Base-by-base conservation (phyloP, 805 yeast species). In the Jamesozyma lodderae region DNA sequence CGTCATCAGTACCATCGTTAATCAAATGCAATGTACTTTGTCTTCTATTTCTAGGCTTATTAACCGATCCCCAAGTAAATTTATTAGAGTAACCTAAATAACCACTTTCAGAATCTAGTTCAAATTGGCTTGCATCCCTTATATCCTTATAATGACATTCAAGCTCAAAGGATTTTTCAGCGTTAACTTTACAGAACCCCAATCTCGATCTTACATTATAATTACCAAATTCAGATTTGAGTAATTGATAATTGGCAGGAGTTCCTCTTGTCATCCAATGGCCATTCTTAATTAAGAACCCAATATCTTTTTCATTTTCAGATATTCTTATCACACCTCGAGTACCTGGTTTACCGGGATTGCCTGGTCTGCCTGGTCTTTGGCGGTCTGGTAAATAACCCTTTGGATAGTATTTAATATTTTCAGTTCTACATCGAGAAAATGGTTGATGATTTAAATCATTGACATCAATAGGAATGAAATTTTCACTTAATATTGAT, bases 211-310 rank as follows among this genome's bases (percentile, higher is more conserved):
- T 69, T 32, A 88, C 53, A 41, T 76, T 72, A 50, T 75, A 72
- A n/a, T 92, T 92, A 3, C 92, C 92, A 59, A 75, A 76, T 24
- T 72, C 71, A 23, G 81, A 74, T 38, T 76, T 69, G 23, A 60
- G 52, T 19, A 82, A 49, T 19, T 68, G 68, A 62, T 69, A 88
- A 4, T 81, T 76, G 4, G 96, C 97, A 60, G 96, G 90, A 0
- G 92, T 75, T 1, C 96, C 96, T 29, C 63, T 57, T 4, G 71
- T 55, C 62, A 80, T 84, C 92, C 94, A 88, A 47, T 76, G 72
- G 4, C 98, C 98, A 52, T 75, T 82, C 43, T 82, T 75, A 52
- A 88, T 90, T 41, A 90, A 52, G 49, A 59, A 67, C 1, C 85
- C 87, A 10, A 23, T 21, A 1, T 48, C 39, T 16, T 53, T 17